Percentiles rank a stretch among this genome's conserved stretches.
These are phyloP conservation scores for Senecio squalidus DNA, from an alignment of 140 eudicot species.

Conservation along the genomic window DNA sequence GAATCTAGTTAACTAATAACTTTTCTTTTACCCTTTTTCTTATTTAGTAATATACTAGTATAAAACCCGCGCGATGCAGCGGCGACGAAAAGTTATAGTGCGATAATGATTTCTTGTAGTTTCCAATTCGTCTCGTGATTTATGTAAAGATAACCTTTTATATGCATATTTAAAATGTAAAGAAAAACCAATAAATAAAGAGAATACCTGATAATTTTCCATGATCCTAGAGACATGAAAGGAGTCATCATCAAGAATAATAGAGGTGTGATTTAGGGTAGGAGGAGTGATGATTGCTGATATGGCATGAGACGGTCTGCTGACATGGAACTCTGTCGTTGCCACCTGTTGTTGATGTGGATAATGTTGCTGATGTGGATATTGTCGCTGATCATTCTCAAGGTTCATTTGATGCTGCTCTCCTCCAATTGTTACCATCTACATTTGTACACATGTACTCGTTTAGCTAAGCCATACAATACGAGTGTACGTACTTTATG, in stretches of 20 bases:
- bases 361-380: constrained; percentile 23
- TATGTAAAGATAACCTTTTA: too few relatives aligned
- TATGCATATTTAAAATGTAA: too few relatives aligned
- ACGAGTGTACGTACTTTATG: too few relatives aligned
- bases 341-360: constrained; percentile 47
- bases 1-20: too few relatives aligned
- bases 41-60: too few relatives aligned
- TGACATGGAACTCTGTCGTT: constrained; percentile 57
- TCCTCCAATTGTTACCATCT: constrained; percentile 57
- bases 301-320: constrained; percentile 60
- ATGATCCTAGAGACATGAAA: constrained; percentile 67
- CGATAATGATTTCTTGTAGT: too few relatives aligned
- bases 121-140: too few relatives aligned
- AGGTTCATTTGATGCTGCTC: constrained; percentile 51
- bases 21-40: too few relatives aligned
- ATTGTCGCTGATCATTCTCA: constrained; percentile 30
- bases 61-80: too few relatives aligned
- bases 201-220: constrained; percentile 57
- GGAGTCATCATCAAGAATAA: constrained; percentile 58
- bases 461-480: constrained; percentile 1
- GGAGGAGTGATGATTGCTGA: constrained; percentile 65
- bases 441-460: constrained; percentile 26
- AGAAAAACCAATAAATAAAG: background rate
- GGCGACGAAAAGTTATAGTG: too few relatives aligned
- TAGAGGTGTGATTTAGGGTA: constrained; percentile 55